Percentiles rank a stretch among this genome's conserved stretches.
phyloP scores from a whole-genome alignment of 352 stramenopile genomes.

The Phytophthora palmivora region DNA sequence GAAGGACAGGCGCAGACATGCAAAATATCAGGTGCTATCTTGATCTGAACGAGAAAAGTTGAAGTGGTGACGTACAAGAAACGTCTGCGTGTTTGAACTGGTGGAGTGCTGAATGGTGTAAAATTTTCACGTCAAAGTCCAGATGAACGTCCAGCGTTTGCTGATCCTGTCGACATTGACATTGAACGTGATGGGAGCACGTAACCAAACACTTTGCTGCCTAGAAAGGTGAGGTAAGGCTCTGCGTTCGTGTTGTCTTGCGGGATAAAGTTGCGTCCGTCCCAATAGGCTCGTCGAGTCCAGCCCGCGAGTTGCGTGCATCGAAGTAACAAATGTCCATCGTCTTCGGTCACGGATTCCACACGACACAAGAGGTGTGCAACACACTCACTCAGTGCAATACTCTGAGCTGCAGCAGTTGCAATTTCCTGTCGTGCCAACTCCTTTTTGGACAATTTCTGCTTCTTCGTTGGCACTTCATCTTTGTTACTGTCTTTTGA shows the following conservation, averaged over 20 bases:
- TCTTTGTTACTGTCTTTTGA: constrained; percentile 3
- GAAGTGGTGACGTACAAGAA: constrained; percentile 18
- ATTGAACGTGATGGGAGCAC: constrained; percentile 39
- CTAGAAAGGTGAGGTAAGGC: constrained; percentile 86
- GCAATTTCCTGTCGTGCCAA: constrained; percentile 43
- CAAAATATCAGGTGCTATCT: constrained; percentile 18
- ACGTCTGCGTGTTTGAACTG: constrained; percentile 3
- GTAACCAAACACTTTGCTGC: constrained; percentile 80
- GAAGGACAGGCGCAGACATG: constrained; percentile 32
- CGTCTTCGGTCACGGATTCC: constrained; percentile 63
- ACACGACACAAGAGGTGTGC: constrained; percentile 79
- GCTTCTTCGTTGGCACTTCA: constrained; percentile 34
- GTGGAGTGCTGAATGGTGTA: constrained; percentile 23
- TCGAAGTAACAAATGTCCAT: constrained; percentile 77
- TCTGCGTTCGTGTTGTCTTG: constrained; percentile 26
- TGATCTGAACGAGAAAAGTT: constrained; percentile 6
- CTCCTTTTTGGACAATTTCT: constrained; percentile 75
- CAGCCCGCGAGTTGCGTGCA: constrained; percentile 71
- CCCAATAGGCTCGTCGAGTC: constrained; percentile 73
- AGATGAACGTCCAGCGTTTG: constrained; percentile 13
- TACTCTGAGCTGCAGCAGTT: constrained; percentile 30
- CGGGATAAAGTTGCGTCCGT: constrained; percentile 82
- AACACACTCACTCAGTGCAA: constrained; percentile 63
- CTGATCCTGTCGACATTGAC: constrained; percentile 9
- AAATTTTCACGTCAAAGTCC: constrained; percentile 6